Conservation (phyloP, 768 basidiomycete species). For the Hemileccinum rubropunctum region DNA sequence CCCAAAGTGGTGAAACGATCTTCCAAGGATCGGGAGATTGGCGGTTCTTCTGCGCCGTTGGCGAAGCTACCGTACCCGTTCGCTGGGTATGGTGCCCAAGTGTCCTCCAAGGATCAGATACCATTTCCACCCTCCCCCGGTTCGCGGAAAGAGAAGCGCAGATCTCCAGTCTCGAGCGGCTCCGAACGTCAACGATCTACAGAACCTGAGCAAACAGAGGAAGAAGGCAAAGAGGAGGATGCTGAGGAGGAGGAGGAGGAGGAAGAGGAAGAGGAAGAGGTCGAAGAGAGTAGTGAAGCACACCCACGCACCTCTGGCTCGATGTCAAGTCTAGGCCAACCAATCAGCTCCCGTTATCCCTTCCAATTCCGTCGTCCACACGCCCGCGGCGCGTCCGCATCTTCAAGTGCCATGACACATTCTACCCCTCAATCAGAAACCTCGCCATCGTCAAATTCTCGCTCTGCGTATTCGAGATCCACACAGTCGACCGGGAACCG, state of each 20-base stretch:
- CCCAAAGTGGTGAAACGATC: slow-evolving; percentile 45
- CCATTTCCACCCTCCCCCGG: slow-evolving; percentile 73
- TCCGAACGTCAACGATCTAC: slow-evolving; percentile 31
- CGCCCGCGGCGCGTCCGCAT: slow-evolving; percentile 41
- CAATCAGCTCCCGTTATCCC: slow-evolving; percentile 66
- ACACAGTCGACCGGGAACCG: slow-evolving; percentile 64
- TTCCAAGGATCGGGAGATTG: slow-evolving; percentile 45
- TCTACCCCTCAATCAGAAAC: slow-evolving; percentile 37
- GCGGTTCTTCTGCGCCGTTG: slow-evolving; percentile 42
- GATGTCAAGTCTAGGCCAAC: slow-evolving; percentile 83
- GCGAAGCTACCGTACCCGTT: slow-evolving; percentile 71
- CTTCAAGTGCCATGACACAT: slow-evolving; percentile 41
- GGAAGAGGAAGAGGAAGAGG: slow-evolving; percentile 32
- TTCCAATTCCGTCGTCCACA: slow-evolving; percentile 57
- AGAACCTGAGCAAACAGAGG: slow-evolving; percentile 28
- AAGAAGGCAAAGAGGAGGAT: slow-evolving; percentile 19
- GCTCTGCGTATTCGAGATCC: slow-evolving; percentile 40
- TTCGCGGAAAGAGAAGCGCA: slow-evolving; percentile 39
- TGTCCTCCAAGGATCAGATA: slow-evolving; percentile 60
- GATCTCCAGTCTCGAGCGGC: slow-evolving; percentile 26
- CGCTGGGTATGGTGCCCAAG: slow-evolving; percentile 54
- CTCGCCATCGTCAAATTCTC: slow-evolving; percentile 38
- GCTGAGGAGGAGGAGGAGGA: slow-evolving; percentile 4
- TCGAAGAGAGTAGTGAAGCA: slow-evolving; percentile 45
- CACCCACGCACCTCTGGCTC: slow-evolving; percentile 73